Percentiles rank a stretch among this genome's conserved stretches.
phyloP scores from a whole-genome alignment of 176 grass and related monocot species.

The Chrysopogon serrulatus region DNA sequence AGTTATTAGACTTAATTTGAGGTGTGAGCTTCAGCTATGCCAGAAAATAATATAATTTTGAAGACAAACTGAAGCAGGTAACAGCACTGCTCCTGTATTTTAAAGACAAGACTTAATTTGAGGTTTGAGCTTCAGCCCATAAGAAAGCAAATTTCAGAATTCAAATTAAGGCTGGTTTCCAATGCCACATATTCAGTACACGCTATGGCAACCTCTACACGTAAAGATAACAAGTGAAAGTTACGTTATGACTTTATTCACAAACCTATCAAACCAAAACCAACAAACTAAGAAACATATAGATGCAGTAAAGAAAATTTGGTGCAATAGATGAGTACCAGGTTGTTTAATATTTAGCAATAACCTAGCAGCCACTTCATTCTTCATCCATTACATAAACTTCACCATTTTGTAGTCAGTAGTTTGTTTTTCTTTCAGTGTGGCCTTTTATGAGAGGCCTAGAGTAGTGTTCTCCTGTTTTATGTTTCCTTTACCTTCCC shows the following conservation, averaged over 20 bases:
- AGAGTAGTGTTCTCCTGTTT: neutral
- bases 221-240: neutral
- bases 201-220: neutral
- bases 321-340: neutral
- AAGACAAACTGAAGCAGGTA: neutral
- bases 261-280: neutral
- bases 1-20: too few relatives aligned
- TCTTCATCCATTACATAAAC: neutral
- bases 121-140: too few relatives aligned
- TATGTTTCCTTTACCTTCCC: neutral
- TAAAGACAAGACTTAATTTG: too few relatives aligned
- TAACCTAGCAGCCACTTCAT: neutral
- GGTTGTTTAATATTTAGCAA: neutral
- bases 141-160: neutral
- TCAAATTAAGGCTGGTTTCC: neutral
- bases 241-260: neutral
- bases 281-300: neutral
- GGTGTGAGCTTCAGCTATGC: neutral
- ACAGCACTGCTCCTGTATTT: too few relatives aligned
- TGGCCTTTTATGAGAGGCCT: neutral
- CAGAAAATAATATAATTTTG: neutral
- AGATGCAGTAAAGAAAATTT: neutral
- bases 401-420: neutral
- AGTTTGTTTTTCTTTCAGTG: neutral
- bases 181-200: neutral